These are phyloP conservation scores for Aspergillus brunneoviolaceus DNA, from an alignment of 2,329 filamentous ascomycete species.

Conservation along the genomic window DNA sequence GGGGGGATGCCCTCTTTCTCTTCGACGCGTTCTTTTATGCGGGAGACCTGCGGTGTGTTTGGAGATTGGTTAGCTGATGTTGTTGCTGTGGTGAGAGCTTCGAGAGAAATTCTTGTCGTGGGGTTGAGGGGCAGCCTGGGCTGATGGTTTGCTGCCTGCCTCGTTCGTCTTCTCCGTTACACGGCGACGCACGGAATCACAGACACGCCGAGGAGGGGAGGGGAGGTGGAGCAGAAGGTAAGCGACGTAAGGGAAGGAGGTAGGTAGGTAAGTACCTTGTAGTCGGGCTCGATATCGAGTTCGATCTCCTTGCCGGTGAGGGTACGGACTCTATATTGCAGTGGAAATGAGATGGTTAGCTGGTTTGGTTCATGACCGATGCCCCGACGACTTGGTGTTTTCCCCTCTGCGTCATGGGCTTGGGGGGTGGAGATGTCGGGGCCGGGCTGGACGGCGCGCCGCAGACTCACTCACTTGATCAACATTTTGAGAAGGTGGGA, in stretches of 20 bases:
- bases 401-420: conserved; percentile 2
- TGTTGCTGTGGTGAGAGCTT: neutral
- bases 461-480: conserved; percentile 49
- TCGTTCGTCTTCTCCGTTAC: no score
- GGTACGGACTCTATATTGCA: conserved; percentile 75
- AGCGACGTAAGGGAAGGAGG: neutral
- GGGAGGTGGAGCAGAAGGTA: no score
- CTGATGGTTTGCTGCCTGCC: no score
- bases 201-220: no score
- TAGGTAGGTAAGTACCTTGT: conserved; percentile 64
- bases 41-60: conserved; percentile 64
- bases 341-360: conserved; percentile 13
- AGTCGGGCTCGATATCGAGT: conserved; percentile 90
- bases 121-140: no score
- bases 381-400: no score
- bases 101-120: no score
- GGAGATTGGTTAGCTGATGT: neutral
- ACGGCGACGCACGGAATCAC: no score
- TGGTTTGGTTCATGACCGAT: conserved; percentile 4
- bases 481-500: conserved; percentile 42
- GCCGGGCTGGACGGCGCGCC: neutral
- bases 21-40: conserved; percentile 98
- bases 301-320: conserved; percentile 99
- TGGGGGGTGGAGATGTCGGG: neutral
- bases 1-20: conserved; percentile 99